Evolutionary conservation across 2,329 filamentous ascomycete genomes (phyloP).

Genomic region (Alternaria consortialis): DNA sequence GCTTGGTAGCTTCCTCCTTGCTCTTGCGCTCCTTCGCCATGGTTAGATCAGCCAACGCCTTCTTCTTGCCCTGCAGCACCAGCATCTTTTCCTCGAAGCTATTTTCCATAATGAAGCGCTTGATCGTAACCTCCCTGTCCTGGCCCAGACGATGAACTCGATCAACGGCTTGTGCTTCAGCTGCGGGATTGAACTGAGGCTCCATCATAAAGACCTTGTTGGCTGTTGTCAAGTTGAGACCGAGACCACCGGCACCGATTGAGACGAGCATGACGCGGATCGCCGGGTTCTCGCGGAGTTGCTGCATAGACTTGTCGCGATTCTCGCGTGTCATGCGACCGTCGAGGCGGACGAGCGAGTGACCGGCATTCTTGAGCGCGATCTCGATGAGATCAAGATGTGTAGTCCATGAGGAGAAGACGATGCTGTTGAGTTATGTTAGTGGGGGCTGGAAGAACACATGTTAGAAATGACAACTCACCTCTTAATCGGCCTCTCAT

Average conservation of each 20-base stretch:
- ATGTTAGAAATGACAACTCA: conserved; percentile 18
- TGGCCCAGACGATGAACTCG: conserved; percentile 75
- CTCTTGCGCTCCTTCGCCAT: conserved; percentile 60
- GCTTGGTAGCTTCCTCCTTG: conserved; percentile 70
- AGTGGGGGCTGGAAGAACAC: background rate
- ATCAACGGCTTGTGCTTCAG: conserved; percentile 93
- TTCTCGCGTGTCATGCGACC: conserved; percentile 83
- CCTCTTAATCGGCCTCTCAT: conserved; percentile 81
- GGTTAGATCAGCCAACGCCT: conserved; percentile 84
- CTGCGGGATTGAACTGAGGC: conserved; percentile 95
- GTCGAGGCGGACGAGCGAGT: conserved; percentile 82
- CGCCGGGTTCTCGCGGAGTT: conserved; percentile 75
- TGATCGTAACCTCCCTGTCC: conserved; percentile 84
- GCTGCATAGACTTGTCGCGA: conserved; percentile 77
- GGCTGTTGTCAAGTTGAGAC: conserved; percentile 86
- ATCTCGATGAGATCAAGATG: conserved; percentile 92
- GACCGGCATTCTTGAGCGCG: conserved; percentile 73
- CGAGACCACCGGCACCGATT: conserved; percentile 89
- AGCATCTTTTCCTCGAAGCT: conserved; percentile 97
- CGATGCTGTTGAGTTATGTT: conserved; percentile 63
- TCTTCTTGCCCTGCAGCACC: conserved; percentile 89
- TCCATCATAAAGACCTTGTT: conserved; percentile 97
- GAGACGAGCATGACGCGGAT: conserved; percentile 88
- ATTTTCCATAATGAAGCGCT: conserved; percentile 85
- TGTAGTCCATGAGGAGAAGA: conserved; percentile 96